Evolutionary conservation across 2,329 filamentous ascomycete genomes (phyloP), one percentile per base, ranked within the genome.

Genomic region (Didymella lethalis): DNA sequence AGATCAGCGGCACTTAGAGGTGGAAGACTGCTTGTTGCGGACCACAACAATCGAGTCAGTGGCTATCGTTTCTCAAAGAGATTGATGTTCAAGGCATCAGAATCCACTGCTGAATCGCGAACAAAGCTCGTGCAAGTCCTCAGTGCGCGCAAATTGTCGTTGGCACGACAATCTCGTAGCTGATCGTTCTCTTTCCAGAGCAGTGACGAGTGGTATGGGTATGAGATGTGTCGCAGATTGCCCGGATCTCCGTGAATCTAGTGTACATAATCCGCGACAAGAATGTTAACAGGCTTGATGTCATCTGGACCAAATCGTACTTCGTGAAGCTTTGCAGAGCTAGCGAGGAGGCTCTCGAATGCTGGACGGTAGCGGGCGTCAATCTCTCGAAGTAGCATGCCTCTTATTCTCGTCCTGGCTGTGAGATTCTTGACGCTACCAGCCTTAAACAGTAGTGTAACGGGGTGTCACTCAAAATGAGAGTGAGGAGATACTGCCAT

Each of bases 281-380:
- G 75, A 32, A 78, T 66, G 41, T 78, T 78, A 48, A 62, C 61
- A 0, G 71, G 69, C 56, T 78, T 78, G 44, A 78, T 59, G 41
- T 79, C 76, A 61, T 78, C 73, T 53, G 78, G 76, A 59, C 76
- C 78, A 40, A 69, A 72, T 14, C 73, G 73, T 12, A 59, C 59
- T 7, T 29, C 29, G 48, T 79, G 76, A 4, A 78, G 62, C 1
- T 14, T 38, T 12, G 63, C 50, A 5, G 78, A 57, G 10, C 54
- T 63, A 0, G 26, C 12, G 8, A 78, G 69, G 3, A 77, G 54
- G 10, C 54, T 26, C 28, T 71, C 53, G 43, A 78, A 72, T 2
- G 64, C 58, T 4, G 72, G 68, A 7, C 75, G 73, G 48, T 72
- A 74, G 7, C 48, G 28, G 7, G 45, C 48, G 43, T 78, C 75